A percentile compares a stretch with the other conserved stretches of the same genome.
Evolutionary conservation across 768 basidiomycete species (phyloP).

Genomic region (Auriscalpium vulgare): DNA sequence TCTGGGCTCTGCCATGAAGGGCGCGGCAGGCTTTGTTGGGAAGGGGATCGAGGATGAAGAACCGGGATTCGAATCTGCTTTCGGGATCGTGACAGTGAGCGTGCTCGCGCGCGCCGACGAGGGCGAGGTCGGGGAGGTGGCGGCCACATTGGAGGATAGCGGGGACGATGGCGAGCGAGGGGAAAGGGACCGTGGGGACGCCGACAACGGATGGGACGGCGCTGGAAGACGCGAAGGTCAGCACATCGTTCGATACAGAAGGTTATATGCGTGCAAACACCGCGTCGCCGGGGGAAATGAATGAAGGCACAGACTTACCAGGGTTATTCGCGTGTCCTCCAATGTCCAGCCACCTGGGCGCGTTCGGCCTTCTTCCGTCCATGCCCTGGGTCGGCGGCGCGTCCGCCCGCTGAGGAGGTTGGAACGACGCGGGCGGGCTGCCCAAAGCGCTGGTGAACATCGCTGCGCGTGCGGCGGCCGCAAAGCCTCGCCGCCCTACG

Average conservation of each 20-base stretch:
- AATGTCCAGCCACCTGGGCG: conserved; percentile 26
- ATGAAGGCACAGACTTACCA: conserved; percentile 12
- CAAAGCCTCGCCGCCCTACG: conserved; percentile 78
- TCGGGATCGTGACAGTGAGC: conserved; percentile 13
- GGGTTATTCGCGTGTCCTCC: neutral
- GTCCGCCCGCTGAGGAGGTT: neutral
- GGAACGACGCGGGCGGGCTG: neutral
- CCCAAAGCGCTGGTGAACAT: conserved; percentile 28
- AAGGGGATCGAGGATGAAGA: conserved; percentile 16
- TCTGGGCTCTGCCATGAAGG: conserved; percentile 12
- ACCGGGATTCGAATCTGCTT: neutral
- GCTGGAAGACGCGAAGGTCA: neutral
- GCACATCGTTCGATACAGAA: neutral
- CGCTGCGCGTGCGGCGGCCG: conserved; percentile 62
- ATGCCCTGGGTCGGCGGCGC: conserved; percentile 17
- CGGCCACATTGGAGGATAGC: neutral
- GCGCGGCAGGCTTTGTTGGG: conserved; percentile 11
- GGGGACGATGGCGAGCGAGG: neutral
- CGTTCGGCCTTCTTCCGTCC: conserved; percentile 24
- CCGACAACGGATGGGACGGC: neutral
- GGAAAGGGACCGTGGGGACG: neutral
- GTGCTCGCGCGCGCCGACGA: conserved; percentile 4
- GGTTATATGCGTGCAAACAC: conserved; percentile 1
- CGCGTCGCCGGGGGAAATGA: conserved; percentile 2
- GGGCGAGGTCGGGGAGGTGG: neutral